Evolutionary conservation across 805 yeast genomes (phyloP).

Genomic region (Suhomyces sp.): DNA sequence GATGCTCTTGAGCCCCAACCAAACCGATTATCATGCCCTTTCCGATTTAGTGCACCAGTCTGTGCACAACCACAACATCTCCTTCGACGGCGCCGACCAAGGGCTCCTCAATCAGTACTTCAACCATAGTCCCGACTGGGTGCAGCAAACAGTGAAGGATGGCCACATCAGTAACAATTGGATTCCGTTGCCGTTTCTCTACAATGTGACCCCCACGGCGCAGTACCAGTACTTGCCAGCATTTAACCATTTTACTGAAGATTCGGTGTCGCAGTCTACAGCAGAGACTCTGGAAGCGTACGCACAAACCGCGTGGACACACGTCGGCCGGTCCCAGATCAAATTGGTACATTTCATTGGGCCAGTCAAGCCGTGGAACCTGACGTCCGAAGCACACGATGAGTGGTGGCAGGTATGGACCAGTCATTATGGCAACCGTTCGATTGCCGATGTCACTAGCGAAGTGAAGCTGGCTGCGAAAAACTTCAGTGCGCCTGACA

Average conservation of each 20-base stretch:
- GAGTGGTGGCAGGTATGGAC: conserved; percentile 43
- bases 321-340: conserved; percentile 25
- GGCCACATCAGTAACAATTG: conserved; percentile 40
- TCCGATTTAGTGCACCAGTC: conserved; percentile 19
- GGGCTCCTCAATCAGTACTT: conserved; percentile 82
- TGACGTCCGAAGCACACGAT: conserved; percentile 18
- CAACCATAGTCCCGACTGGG: conserved; percentile 42
- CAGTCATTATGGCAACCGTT: conserved; percentile 24
- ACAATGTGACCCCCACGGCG: conserved; percentile 71
- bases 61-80: conserved; percentile 14
- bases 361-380: conserved; percentile 54
- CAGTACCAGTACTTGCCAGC: conserved; percentile 76
- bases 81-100: conserved; percentile 91
- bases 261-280: neutral
- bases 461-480: neutral
- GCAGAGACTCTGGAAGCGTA: conserved; percentile 10
- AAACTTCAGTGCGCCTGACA: neutral
- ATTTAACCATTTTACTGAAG: conserved; percentile 43
- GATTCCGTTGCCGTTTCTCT: conserved; percentile 73
- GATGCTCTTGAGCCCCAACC: conserved; percentile 55
- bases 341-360: conserved; percentile 71
- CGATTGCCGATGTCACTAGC: conserved; percentile 18
- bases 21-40: conserved; percentile 41
- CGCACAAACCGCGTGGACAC: conserved; percentile 17
- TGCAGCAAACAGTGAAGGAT: conserved; percentile 8